Conservation (phyloP, 2,329 filamentous ascomycete genomes). For the Tympanopsis confertula region DNA sequence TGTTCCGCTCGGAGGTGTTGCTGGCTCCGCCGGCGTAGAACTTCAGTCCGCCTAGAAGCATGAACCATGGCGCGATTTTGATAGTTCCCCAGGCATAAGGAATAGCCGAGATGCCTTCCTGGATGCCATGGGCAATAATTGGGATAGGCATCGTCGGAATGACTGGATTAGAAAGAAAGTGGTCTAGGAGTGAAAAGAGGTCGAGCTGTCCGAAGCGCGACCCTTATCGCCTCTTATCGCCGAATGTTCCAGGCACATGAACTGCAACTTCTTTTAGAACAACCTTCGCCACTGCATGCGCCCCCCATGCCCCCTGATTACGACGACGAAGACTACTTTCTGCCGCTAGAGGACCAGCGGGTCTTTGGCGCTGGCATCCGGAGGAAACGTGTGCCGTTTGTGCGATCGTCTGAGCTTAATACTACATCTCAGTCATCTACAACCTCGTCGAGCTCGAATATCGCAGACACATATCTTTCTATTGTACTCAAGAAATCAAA, state of each 20-base stretch:
- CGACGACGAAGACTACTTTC: conserved; percentile 43
- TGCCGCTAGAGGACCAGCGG: conserved; percentile 44
- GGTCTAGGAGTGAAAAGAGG: not conserved
- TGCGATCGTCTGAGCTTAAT: conserved; percentile 27
- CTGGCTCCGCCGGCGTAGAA: conserved; percentile 64
- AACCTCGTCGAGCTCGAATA: not conserved
- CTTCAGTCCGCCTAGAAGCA: conserved; percentile 50
- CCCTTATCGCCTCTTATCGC: too few relatives aligned
- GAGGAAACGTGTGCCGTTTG: conserved; percentile 47
- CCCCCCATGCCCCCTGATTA: too few relatives aligned
- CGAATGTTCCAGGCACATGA: too few relatives aligned
- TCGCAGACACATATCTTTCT: conserved; percentile 25
- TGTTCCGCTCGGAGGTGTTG: conserved; percentile 67
- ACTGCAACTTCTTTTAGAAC: too few relatives aligned
- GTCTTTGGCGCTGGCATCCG: conserved; percentile 53
- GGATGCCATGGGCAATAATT: conserved; percentile 38
- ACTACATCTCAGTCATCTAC: not conserved
- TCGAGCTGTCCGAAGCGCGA: too few relatives aligned
- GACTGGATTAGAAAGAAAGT: not conserved
- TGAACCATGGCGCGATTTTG: conserved; percentile 36
- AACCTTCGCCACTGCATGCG: too few relatives aligned
- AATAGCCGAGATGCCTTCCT: conserved; percentile 26
- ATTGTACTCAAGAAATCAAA: conserved; percentile 23
- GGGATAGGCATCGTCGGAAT: conserved; percentile 44
- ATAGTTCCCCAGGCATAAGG: conserved; percentile 39